These are phyloP conservation scores for Platanthera guangdongensis DNA, from an alignment of 106 monocot species.

Conservation along the genomic window DNA sequence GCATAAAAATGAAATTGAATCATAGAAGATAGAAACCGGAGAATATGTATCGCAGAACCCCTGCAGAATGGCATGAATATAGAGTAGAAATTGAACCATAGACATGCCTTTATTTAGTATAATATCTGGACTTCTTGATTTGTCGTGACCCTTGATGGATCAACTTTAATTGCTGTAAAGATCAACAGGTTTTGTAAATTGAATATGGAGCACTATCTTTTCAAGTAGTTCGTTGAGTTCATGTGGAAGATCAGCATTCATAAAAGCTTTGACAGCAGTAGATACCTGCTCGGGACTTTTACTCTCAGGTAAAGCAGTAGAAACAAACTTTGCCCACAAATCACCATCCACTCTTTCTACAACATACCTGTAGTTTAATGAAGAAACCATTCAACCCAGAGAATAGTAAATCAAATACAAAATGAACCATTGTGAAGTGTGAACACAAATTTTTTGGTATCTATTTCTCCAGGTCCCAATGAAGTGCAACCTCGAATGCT, in stretches of 20 bases:
- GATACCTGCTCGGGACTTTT: conserved; percentile 68
- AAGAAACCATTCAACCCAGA: not conserved
- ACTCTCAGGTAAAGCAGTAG: conserved; percentile 90
- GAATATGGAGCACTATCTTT: conserved; percentile 94
- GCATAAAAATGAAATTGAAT: too few species aligned
- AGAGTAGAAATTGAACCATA: too few species aligned
- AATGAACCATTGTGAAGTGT: too few species aligned
- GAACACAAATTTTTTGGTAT: too few species aligned
- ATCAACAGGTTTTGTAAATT: conserved; percentile 92
- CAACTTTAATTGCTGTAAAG: conserved; percentile 90
- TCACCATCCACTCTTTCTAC: conserved; percentile 96
- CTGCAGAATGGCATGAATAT: too few species aligned
- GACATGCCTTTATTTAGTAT: too few species aligned
- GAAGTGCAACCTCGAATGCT: too few species aligned
- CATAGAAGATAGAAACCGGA: too few species aligned
- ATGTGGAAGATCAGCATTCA: conserved; percentile 98
- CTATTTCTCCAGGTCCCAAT: too few species aligned
- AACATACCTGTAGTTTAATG: conserved; percentile 63
- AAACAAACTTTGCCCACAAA: conserved; percentile 86
- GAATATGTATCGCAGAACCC: too few species aligned
- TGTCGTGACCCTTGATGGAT: conserved; percentile 84
- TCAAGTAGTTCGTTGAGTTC: conserved; percentile 95
- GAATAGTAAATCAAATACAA: not conserved
- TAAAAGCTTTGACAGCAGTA: conserved; percentile 96
- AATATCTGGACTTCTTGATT: too few species aligned